Evolutionary conservation across 106 monocot genomes (phyloP), one percentile per base, ranked within the genome.

Genomic region (Dioscorea alata): DNA sequence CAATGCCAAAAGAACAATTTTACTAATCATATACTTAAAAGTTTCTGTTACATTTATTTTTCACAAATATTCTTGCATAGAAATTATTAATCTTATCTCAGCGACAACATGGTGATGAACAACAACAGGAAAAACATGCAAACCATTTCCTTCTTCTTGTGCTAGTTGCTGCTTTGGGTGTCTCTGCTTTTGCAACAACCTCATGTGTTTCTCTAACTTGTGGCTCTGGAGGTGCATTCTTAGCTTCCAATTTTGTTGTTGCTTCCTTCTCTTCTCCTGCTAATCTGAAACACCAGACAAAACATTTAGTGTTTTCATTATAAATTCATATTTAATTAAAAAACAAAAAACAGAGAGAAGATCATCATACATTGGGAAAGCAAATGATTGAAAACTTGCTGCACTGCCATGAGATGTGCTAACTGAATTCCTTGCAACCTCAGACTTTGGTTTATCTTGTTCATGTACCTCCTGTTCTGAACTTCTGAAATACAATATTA

Each of bases 331-430:
- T 54, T 54, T 3, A 51, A 13, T 17, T 13, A 17, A 51, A 51
- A 12, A 51, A 51, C 0, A 13, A 17, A 17, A 13, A 17, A 51
- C 1, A 54, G 1, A 18, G 12, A 54, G 0, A 19, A 19, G 15
- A 42, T 0, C 9, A 42, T 42, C 64, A 35, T 81, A 86, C 89
- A 85, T 83, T 59, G 89, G 85, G 60, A 89, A 89, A 22, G 85
- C 85, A 28, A 83, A 87, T 18, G 87, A 87, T 7, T 62, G 65
- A 65, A 84, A 80, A 68, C 87, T 87, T 9, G 77, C 69, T 6
- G 49, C 35, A 59, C 89, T 89, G n/a, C 89, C 85, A 4, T 72
- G 49, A 42, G 89, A 83, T 23, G 50, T 50, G 49, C 77, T 82
- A 16, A 68, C 1, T 4, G 42, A 25, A 16, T 21, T 33, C 32